Conservation (phyloP, 345 rosid species). For the Eucalyptus globulus region DNA sequence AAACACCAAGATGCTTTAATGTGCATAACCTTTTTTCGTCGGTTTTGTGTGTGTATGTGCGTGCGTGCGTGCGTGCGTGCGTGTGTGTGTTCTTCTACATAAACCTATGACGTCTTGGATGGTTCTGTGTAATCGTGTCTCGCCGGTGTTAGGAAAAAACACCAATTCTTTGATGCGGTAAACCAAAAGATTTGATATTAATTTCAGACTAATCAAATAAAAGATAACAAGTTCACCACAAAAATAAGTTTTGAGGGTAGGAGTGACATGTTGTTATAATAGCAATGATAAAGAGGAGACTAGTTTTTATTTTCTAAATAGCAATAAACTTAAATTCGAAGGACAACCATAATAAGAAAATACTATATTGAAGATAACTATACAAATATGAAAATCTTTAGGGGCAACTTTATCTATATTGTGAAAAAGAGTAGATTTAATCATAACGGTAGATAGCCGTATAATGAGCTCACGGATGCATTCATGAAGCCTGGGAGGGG, state of each 20-base stretch:
- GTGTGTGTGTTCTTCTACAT: neutral
- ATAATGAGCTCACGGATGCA: neutral
- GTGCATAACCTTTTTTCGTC: neutral
- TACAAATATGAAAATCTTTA: neutral
- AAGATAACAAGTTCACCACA: neutral
- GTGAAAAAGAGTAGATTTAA: neutral
- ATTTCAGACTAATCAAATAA: neutral
- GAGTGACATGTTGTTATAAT: neutral
- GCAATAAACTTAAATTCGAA: neutral
- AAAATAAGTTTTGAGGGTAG: neutral
- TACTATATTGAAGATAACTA: neutral
- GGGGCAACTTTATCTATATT: neutral
- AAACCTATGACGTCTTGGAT: neutral
- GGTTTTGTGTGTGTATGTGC: too few species aligned
- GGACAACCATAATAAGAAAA: neutral
- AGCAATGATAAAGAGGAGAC: neutral
- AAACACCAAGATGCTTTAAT: neutral
- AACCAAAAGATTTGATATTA: neutral
- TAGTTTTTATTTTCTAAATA: neutral
- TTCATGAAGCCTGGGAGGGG: neutral
- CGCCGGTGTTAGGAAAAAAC: neutral
- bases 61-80: too few species aligned
- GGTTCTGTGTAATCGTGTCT: neutral
- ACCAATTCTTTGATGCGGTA: neutral
- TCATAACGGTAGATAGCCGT: neutral